Evolutionary conservation across 108 stramenopile species (phyloP), one percentile per base, ranked within the genome.

Genomic region (Skeletonema costatum): DNA sequence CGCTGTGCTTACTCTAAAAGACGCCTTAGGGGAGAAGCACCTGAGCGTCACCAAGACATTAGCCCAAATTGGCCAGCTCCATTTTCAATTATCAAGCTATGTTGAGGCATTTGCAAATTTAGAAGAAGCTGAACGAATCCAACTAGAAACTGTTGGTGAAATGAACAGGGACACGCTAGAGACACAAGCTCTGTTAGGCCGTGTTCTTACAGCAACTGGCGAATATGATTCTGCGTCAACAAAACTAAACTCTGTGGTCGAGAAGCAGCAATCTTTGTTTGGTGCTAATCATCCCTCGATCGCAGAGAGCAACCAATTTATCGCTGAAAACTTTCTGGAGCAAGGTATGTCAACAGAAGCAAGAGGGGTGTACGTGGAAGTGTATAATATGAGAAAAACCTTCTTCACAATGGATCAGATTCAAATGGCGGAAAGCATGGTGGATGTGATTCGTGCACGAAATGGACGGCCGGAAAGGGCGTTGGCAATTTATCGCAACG

Each of bases 381-480:
- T 87, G 70, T 90, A 88, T 73, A 84, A 87, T 38, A 92, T 92
- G 89, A 69, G 89, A 46, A 73, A 86, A n/a, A 69, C 74, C 17
- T 90, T 90, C 60, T 85, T 92, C 25, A 81, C 87, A 11, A 66
- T 78, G 66, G 91, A 92, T 51, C 88, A 89, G 73, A 51, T 76
- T 2, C 48, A 60, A 14, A 75, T 80, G 32, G 74, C 74, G 2
- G 74, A 75, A 63, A 75, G 68, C 25, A 79, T 79, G 78, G 78
- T 79, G 4, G 78, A 79, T 56, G 60, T 79, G 5, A 79, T 79
- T 35, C 64, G 78, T 67, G 71, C 78, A 35, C 68, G 78, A 51
- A 71, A 56, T 44, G 78, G 65, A 11, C 70, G 65, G 14, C 91
- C 91, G 17, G 72, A 80, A 30, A 84, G 87, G 44, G 88, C 89